These are phyloP conservation scores for Carex sylvatica DNA, from an alignment of 202 grass and related monocot genomes.

Conservation along the genomic window DNA sequence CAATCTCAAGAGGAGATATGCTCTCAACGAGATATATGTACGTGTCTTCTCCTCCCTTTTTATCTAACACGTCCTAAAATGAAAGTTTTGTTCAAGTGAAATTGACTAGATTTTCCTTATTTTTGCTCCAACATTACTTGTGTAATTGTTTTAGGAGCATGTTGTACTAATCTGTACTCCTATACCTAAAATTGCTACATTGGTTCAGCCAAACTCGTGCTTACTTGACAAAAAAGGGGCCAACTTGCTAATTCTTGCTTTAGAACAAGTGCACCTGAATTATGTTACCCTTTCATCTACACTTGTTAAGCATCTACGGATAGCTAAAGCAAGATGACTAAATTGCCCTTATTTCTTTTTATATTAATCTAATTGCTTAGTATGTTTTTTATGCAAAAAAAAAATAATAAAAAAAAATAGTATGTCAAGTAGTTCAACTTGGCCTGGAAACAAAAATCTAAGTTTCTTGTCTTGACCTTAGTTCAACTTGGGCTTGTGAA, in stretches of 20 bases:
- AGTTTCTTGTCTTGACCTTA: neutral
- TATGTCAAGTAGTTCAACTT: neutral
- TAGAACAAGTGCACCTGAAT: neutral
- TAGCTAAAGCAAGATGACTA: neutral
- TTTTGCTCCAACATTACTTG: neutral
- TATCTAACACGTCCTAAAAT: neutral
- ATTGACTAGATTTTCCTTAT: neutral
- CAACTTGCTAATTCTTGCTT: neutral
- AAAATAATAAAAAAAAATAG: no score
- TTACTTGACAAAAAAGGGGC: neutral
- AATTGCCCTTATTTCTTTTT: neutral
- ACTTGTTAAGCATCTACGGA: neutral
- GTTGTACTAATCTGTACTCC: neutral
- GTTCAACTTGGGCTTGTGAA: neutral
- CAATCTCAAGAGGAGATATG: constrained; percentile 91
- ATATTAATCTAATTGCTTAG: neutral
- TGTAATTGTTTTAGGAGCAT: neutral
- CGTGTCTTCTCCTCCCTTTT: constrained; percentile 14
- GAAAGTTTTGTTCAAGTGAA: neutral
- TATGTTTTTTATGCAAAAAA: neutral
- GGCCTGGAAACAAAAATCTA: neutral
- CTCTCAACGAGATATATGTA: constrained; percentile 96
- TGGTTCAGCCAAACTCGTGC: neutral
- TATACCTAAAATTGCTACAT: neutral
- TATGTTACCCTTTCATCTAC: neutral